A percentile compares a stretch with the other conserved stretches of the same genome.
Evolutionary conservation across 768 basidiomycete species (phyloP).

Genomic region (Hygrocybe coccinea): DNA sequence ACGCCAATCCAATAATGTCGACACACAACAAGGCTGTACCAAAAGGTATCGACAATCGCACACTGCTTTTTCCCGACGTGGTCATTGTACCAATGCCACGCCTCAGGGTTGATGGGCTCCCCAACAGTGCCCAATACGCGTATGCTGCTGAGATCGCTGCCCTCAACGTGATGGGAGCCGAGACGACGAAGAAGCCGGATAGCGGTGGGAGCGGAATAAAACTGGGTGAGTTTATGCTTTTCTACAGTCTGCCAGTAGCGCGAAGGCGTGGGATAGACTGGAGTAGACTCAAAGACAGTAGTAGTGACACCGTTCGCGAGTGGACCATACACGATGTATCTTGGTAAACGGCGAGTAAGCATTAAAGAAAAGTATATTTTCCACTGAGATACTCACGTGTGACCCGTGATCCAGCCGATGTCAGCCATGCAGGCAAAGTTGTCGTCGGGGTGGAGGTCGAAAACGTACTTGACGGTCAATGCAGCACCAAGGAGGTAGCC

Average conservation of each 20-base stretch:
- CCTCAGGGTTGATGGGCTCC: constrained; percentile 98
- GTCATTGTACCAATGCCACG: constrained; percentile 99
- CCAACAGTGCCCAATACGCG: constrained; percentile 91
- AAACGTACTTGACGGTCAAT: constrained; percentile 93
- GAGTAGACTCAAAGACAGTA: constrained; percentile 92
- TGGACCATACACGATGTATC: constrained; percentile 94
- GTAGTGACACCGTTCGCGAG: constrained; percentile 81
- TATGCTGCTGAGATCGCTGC: constrained; percentile 74
- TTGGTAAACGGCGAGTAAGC: constrained; percentile 19
- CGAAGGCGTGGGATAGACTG: constrained; percentile 92
- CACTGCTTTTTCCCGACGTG: constrained; percentile 84
- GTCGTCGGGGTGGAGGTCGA: constrained; percentile 96
- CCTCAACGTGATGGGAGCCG: constrained; percentile 80
- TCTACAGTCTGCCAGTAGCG: constrained; percentile 97
- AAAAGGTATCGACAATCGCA: constrained; percentile 92
- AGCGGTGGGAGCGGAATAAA: constrained; percentile 93
- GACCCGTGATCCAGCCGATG: constrained; percentile 98
- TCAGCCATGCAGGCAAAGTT: constrained; percentile 98
- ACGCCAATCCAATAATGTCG: neutral
- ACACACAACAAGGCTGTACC: constrained; percentile 36
- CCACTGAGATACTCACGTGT: constrained; percentile 49
- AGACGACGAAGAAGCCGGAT: constrained; percentile 81
- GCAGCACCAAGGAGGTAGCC: constrained; percentile 91
- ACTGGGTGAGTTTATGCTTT: constrained; percentile 90
- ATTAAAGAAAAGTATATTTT: constrained; percentile 5